Evolutionary conservation across 805 yeast species (phyloP).

Genomic region (Schwanniomyces pseudopolymorphus): DNA sequence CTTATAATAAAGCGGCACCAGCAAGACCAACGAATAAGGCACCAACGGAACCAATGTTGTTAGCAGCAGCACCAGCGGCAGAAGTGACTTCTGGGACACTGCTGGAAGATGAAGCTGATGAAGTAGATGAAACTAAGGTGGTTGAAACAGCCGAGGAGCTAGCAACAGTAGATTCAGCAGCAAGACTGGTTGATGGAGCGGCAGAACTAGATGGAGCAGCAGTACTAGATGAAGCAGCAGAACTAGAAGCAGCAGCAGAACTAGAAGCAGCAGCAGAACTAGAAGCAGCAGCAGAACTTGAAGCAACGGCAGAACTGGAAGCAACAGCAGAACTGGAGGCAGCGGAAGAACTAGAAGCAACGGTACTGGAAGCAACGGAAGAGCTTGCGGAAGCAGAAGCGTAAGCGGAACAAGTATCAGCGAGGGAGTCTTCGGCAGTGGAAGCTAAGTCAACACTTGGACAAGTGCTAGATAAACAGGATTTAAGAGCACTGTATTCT

Average conservation of each 20-base stretch:
- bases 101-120: constrained; percentile 16
- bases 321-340: constrained; percentile 17
- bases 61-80: constrained; percentile 21
- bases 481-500: constrained; percentile 51
- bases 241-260: constrained; percentile 14
- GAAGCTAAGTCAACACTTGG: constrained; percentile 66
- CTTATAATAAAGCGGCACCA: constrained; percentile 36
- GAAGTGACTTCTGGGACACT: constrained; percentile 16
- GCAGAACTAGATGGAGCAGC: constrained; percentile 17
- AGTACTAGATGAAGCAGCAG: constrained; percentile 18
- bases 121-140: constrained; percentile 9
- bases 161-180: constrained; percentile 17
- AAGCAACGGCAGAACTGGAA: constrained; percentile 14
- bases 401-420: constrained; percentile 43
- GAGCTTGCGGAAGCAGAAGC: constrained; percentile 29
- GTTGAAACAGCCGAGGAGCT: constrained; percentile 19
- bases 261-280: constrained; percentile 14
- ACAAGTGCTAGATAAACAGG: constrained; percentile 68
- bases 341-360: constrained; percentile 17
- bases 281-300: constrained; percentile 13
- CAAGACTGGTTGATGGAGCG: constrained; percentile 17
- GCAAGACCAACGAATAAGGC: constrained; percentile 41
- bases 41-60: constrained; percentile 29
- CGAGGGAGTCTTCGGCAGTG: constrained; percentile 40
- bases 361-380: constrained; percentile 11